Evolutionary conservation across 495 filamentous ascomycete species (phyloP), one percentile per base, ranked within the genome.

Genomic region (Aspergillus wentii): DNA sequence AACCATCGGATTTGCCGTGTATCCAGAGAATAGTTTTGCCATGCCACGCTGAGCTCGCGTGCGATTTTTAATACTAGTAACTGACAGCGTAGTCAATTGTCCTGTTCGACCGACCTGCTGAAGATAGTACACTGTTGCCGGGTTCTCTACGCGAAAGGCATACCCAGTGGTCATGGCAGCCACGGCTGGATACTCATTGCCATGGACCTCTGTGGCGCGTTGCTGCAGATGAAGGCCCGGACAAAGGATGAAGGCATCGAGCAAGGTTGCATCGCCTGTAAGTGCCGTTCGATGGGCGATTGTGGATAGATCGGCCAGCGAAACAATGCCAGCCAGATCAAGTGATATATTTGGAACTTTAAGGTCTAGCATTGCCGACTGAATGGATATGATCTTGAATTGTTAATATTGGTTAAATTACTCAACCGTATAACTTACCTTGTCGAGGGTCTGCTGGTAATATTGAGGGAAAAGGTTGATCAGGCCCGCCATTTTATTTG

Each of bases 201-300:
- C 29, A 48, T 60, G 64, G 18, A 66, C 43, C 15, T 56, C 52
- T 6, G 55, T 20, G 3, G 74, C 76, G 4, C 62, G 51, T 45
- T 82, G 78, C 43, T 82, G 76, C 33, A 68, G 69, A 59, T 82
- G 78, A 29, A 82, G 46, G 2, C 77, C 78, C 0, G 79, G 79
- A 11, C 71, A 75, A 0, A 82, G 62, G 17, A 80, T 50, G 4
- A 82, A 54, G 14, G 53, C 54, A 51, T 82, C 79, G 0, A 76
- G 51, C 48, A 68, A 68, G 4, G 60, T 61, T 0, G 72, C 61
- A 2, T 64, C 68, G 30, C 79, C 78, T 3, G 68, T 71, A 18
- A 78, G 60, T 11, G 64, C 68, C 3, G 78, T 82, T 15, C 77
- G 65, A 21, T 72, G 48, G 1, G 69, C 64, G 13, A 76, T 65